Conservation (phyloP, 2,329 filamentous ascomycete genomes). For the Xylogone sp. region DNA sequence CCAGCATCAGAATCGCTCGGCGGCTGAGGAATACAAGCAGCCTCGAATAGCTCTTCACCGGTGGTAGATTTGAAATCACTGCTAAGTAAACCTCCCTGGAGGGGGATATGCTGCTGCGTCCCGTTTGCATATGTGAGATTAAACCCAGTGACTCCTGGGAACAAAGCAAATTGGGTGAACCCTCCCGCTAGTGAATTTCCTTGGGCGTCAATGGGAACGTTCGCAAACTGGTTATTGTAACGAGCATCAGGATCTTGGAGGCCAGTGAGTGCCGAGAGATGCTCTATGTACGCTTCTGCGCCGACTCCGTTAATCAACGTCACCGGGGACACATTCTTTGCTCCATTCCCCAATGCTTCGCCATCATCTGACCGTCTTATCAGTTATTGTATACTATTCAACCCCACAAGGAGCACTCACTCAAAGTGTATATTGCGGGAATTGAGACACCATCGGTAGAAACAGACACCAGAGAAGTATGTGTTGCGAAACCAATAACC, state of each 20-base stretch:
- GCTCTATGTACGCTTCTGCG: not conserved
- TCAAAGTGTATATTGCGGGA: constrained; percentile 7
- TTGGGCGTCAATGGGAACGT: not conserved
- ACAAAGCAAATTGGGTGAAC: not conserved
- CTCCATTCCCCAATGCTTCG: not conserved
- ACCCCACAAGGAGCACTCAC: too few species aligned
- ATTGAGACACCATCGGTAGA: constrained; percentile 7
- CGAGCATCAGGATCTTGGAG: not conserved
- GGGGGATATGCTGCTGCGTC: not conserved
- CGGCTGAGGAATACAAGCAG: not conserved
- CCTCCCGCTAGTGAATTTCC: not conserved
- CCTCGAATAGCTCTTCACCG: not conserved
- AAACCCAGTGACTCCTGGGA: not conserved
- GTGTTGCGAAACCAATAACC: not conserved
- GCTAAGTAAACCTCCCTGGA: not conserved
- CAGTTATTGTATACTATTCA: too few species aligned
- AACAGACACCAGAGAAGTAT: constrained; percentile 4
- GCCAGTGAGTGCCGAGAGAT: not conserved
- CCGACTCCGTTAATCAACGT: constrained; percentile 1
- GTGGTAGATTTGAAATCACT: not conserved
- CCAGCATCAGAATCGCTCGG: too few species aligned
- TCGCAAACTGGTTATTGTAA: not conserved
- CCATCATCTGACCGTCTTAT: too few species aligned
- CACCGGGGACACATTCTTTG: constrained; percentile 1
- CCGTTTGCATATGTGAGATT: not conserved